Evolutionary conservation across 805 yeast genomes (phyloP).

Genomic region (Starmerella vitae): DNA sequence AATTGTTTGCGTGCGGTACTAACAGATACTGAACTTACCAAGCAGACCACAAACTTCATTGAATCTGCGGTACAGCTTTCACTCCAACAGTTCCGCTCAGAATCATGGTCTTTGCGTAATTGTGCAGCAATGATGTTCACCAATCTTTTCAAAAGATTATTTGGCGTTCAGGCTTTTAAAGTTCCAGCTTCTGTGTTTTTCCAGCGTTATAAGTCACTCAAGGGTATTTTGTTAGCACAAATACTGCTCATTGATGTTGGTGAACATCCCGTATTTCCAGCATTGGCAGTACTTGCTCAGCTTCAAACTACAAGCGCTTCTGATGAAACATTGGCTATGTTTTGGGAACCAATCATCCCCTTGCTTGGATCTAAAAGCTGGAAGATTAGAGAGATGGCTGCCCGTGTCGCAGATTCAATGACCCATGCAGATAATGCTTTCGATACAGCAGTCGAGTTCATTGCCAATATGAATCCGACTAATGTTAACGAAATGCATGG

Average conservation of each 20-base stretch:
- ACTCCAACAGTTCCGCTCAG: slow-evolving; percentile 47
- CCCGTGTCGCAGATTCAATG: slow-evolving; percentile 47
- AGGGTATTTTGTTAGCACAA: slow-evolving; percentile 32
- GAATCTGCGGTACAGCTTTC: slow-evolving; percentile 49
- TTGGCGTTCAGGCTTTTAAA: slow-evolving; percentile 37
- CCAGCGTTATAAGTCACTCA: slow-evolving; percentile 43
- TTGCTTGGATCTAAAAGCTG: slow-evolving; percentile 47
- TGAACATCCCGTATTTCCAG: slow-evolving; percentile 46
- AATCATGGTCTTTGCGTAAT: slow-evolving; percentile 76
- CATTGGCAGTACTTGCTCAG: slow-evolving; percentile 56
- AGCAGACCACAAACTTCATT: slow-evolving; percentile 37
- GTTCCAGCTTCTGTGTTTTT: slow-evolving; percentile 58
- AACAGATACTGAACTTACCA: slow-evolving; percentile 54
- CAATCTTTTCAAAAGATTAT: slow-evolving; percentile 64
- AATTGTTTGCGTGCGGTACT: slow-evolving; percentile 69
- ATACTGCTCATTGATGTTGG: slow-evolving; percentile 15
- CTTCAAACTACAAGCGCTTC: slow-evolving; percentile 48
- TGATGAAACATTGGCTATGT: slow-evolving; percentile 36
- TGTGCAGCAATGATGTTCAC: slow-evolving; percentile 90
- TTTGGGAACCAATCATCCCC: slow-evolving; percentile 35
- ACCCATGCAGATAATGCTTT: slow-evolving; percentile 24
- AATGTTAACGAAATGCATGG: slow-evolving; percentile 49
- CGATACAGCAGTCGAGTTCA: slow-evolving; percentile 24
- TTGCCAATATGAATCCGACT: slow-evolving; percentile 10
- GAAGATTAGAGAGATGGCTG: slow-evolving; percentile 83